Conservation (phyloP, 148 eudicot species). For the Chenopodium suecicum region DNA sequence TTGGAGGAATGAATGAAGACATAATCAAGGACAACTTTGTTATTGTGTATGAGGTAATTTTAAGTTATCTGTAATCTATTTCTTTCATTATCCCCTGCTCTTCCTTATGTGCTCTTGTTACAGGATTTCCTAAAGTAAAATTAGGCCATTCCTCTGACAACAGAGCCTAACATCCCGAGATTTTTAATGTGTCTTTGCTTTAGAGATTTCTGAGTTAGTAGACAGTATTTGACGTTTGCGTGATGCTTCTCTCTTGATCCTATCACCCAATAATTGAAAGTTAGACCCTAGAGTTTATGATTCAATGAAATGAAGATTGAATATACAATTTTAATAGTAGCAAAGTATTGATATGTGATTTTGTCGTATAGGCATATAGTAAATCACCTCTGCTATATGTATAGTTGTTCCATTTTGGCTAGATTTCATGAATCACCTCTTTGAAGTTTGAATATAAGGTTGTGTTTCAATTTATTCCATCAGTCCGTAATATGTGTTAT, state of each 20-base stretch:
- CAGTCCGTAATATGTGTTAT: not conserved
- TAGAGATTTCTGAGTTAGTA: not conserved
- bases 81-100: not conserved
- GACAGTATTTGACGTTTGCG: not conserved
- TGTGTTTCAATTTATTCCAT: not conserved
- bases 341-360: not conserved
- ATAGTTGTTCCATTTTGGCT: not conserved
- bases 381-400: not conserved
- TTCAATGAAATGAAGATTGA: not conserved
- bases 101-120: not conserved
- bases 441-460: not conserved
- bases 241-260: not conserved
- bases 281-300: not conserved
- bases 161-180: not conserved
- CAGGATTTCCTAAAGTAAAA: not conserved
- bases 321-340: not conserved
- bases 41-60: conserved; percentile 83
- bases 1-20: conserved; percentile 94
- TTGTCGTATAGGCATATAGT: not conserved
- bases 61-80: conserved; percentile 2
- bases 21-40: conserved; percentile 94
- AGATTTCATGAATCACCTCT: not conserved
- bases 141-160: not conserved
- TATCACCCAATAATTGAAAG: not conserved
- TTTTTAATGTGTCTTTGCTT: not conserved